Evolutionary conservation across 257 asterid species (phyloP).

Genomic region (Nicotiana paniculata): DNA sequence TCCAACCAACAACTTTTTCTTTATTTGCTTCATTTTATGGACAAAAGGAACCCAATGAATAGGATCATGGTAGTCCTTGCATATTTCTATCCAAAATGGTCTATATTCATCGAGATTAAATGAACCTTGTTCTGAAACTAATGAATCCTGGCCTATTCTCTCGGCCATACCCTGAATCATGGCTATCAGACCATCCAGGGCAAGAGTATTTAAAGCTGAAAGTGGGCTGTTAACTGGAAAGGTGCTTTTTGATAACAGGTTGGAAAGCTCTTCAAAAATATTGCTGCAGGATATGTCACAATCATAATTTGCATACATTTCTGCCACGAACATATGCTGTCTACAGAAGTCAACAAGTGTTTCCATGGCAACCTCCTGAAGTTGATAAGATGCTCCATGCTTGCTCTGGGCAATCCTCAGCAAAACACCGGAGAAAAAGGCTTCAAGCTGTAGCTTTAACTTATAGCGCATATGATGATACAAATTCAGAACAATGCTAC

Average conservation of each 20-base stretch:
- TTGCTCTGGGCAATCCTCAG: conserved; percentile 78
- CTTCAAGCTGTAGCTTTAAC: conserved; percentile 83
- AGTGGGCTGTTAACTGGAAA: conserved; percentile 88
- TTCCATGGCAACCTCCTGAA: conserved; percentile 96
- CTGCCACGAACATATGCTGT: conserved; percentile 72
- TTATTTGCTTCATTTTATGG: conserved; percentile 63
- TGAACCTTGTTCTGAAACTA: conserved; percentile 28
- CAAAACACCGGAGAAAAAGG: conserved; percentile 69
- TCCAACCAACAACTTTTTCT: conserved; percentile 69
- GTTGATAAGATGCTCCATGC: conserved; percentile 87
- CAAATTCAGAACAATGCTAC: conserved; percentile 88
- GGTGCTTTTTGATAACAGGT: conserved; percentile 77
- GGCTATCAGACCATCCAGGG: conserved; percentile 88
- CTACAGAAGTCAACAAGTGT: conserved; percentile 91
- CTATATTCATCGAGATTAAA: conserved; percentile 41
- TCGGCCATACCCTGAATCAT: conserved; percentile 81
- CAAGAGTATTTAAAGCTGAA: conserved; percentile 76
- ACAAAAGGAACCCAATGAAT: conserved; percentile 74
- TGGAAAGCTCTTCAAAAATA: conserved; percentile 78
- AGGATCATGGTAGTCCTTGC: conserved; percentile 57
- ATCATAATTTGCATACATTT: conserved; percentile 87
- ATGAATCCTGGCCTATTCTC: conserved; percentile 56
- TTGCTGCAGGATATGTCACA: conserved; percentile 80
- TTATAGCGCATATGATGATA: conserved; percentile 82
- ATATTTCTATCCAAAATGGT: conserved; percentile 72